Evolutionary conservation across 2,329 filamentous ascomycete species (phyloP).

Genomic region (Fusarium sulawesiense): DNA sequence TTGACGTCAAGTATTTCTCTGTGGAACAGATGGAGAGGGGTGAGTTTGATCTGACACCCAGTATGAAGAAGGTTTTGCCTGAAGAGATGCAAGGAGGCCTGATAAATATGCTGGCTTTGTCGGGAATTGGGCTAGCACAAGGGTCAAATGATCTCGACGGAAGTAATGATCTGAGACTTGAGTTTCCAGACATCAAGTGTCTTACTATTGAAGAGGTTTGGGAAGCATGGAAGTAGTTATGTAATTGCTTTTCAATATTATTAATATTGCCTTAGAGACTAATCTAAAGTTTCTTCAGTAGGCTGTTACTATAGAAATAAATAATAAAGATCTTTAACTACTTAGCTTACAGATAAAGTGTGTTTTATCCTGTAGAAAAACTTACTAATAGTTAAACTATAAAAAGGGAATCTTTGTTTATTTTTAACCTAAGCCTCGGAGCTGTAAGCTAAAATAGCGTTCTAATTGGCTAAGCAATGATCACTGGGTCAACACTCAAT

Average conservation of each 20-base stretch:
- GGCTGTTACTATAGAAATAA: not conserved
- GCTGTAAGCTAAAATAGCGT: not conserved
- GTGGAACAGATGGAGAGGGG: not conserved
- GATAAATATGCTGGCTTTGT: not conserved
- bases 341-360: not conserved
- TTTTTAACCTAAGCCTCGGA: not conserved
- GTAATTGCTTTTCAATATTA: accelerated
- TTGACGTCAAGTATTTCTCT: not conserved
- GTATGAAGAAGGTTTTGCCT: not conserved
- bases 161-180: not conserved
- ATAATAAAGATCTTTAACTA: not conserved
- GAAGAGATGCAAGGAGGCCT: not conserved
- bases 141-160: not conserved
- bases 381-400: not conserved
- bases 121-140: not conserved
- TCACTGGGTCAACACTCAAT: not conserved
- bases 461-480: not conserved
- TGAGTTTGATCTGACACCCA: not conserved
- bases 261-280: accelerated
- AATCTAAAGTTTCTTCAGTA: not conserved
- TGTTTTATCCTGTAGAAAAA: not conserved
- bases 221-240: not conserved
- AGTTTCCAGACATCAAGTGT: not conserved
- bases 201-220: not conserved
- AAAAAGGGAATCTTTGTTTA: not conserved